Percentiles rank a stretch among this genome's conserved stretches.
Evolutionary conservation across 192 early-diverging fungal species (phyloP).

Genomic region (Linnemannia hyalina): DNA sequence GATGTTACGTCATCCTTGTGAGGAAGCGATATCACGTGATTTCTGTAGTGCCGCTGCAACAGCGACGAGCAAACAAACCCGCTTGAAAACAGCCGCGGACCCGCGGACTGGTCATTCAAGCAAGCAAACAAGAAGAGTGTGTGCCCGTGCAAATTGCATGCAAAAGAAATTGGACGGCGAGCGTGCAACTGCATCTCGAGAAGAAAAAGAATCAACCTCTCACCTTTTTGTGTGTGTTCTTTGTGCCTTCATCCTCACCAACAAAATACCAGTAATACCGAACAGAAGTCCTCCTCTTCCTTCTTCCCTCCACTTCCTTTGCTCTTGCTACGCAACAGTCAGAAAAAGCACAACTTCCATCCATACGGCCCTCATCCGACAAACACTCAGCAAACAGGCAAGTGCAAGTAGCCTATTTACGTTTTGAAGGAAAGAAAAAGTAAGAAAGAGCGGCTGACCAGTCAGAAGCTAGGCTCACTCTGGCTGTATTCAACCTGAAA

Average conservation of each 20-base stretch:
- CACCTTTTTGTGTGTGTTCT: background rate
- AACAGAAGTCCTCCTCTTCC: background rate
- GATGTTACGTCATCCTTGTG: background rate
- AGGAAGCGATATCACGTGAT: background rate
- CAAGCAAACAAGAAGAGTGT: background rate
- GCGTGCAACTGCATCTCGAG: background rate
- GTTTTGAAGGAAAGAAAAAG: conserved; percentile 3
- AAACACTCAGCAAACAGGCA: background rate
- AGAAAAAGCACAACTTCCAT: background rate
- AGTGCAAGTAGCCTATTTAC: background rate
- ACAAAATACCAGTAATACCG: background rate
- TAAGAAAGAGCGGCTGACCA: background rate
- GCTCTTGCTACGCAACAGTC: too few relatives aligned
- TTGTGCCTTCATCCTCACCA: background rate
- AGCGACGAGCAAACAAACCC: background rate
- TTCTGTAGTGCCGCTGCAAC: background rate
- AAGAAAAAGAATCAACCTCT: background rate
- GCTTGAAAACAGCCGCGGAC: background rate
- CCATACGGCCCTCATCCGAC: background rate
- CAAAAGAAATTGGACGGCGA: background rate
- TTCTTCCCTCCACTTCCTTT: background rate
- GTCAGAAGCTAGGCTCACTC: background rate
- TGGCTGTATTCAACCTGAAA: background rate
- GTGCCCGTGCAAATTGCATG: background rate
- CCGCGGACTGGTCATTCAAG: background rate